Percentiles rank a stretch among this genome's conserved stretches.
These are phyloP conservation scores for Annulohypoxylon moriforme DNA, from an alignment of 495 filamentous ascomycete species.

Conservation along the genomic window DNA sequence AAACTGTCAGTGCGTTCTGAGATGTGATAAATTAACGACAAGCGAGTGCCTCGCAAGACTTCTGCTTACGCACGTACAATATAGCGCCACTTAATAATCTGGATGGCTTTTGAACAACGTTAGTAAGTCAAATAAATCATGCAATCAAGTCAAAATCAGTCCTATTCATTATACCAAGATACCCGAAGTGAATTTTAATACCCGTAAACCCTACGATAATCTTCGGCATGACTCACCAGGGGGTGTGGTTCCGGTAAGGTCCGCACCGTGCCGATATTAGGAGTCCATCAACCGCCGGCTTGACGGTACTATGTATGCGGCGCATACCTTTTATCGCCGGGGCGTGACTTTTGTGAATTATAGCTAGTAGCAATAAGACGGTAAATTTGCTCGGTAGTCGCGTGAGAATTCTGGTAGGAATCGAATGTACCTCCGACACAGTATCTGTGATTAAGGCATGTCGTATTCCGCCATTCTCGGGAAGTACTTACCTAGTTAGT, in stretches of 20 bases:
- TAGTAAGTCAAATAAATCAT: background rate
- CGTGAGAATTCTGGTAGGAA: conserved; percentile 8
- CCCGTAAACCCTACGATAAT: conserved; percentile 3
- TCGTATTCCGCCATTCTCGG: conserved; percentile 13
- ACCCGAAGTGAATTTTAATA: background rate
- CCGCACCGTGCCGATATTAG: conserved; percentile 1
- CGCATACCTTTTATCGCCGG: conserved; percentile 6
- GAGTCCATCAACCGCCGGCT: background rate
- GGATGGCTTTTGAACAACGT: conserved; percentile 1
- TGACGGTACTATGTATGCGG: conserved; percentile 1
- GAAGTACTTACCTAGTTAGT: conserved; percentile 14
- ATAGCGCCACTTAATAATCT: conserved; percentile 3
- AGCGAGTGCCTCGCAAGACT: conserved; percentile 20
- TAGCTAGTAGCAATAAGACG: conserved; percentile 2
- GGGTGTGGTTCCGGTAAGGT: conserved; percentile 5
- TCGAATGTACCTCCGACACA: background rate
- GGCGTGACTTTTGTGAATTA: conserved; percentile 1
- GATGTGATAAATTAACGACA: conserved; percentile 37
- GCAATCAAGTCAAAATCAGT: background rate
- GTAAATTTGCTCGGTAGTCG: conserved; percentile 6
- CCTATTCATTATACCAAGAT: background rate
- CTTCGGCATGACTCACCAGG: conserved; percentile 15
- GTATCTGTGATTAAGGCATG: conserved; percentile 9
- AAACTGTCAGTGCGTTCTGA: conserved; percentile 33
- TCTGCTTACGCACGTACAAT: conserved; percentile 15